Evolutionary conservation across 2,329 filamentous ascomycete genomes (phyloP), one percentile per base, ranked within the genome.

Genomic region (Ceratocystis eucalypticola): DNA sequence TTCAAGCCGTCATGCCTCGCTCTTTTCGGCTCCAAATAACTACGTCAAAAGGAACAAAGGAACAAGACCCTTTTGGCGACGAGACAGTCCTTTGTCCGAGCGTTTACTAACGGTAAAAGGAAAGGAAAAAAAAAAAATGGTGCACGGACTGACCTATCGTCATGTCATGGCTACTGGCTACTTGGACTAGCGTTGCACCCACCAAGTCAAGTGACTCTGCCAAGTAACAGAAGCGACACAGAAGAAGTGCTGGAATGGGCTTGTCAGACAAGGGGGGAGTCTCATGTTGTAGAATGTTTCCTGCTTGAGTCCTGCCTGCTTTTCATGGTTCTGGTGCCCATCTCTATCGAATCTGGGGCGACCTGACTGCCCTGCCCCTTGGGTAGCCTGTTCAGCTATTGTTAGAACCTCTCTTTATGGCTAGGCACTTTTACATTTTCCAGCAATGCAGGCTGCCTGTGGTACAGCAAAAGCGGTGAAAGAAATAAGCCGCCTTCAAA

Each of bases 181-280:
- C n/a, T 25, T 53, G 48, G 48, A n/a, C 53, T 33, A 59, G 20
- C 25, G 53, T 59, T 59, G 53, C 53, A 59, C 53, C 53, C 53
- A 59, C 28, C 53, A 17, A 59, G 53, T 59, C 53, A 59, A 59
- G 53, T 59, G 53, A 59, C 53, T 59, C 25, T 25, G 53, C 53
- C 53, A 20, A 59, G 53, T 59, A 59, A 22, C 33, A n/a, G 53
- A 57, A 57, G 17, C 53, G 28, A 33, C 25, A 33, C 53, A 59
- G 53, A 59, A 59, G 53, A 10, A 33, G 53, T 57, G 17, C 17
- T 57, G 53, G 53, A 5, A 59, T 8, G 53, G 53, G 53, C 28
- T 37, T 33, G 53, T 59, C 53, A 59, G 53, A 33, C 53, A 59
- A 59, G 53, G 53, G 53, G 53, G 5, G 12, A 28, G 25, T 17